Conservation (phyloP, 495 filamentous ascomycete genomes). For the Apiosordaria backusii region DNA sequence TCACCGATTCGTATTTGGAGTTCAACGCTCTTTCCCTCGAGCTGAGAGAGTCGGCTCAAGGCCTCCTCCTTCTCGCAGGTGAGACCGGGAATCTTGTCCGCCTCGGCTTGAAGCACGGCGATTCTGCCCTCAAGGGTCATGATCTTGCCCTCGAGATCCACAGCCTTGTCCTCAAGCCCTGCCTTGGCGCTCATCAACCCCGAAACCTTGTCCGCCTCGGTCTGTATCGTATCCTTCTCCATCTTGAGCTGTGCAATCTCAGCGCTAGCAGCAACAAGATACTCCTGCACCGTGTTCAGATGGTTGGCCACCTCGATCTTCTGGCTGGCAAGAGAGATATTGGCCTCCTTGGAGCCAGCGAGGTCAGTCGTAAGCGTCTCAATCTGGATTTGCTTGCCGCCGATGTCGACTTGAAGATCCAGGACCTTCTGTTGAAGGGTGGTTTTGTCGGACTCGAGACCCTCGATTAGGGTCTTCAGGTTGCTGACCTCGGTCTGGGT, state of each 20-base stretch:
- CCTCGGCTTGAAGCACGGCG: slow-evolving; percentile 25
- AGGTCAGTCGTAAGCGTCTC: slow-evolving; percentile 31
- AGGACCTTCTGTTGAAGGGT: slow-evolving; percentile 34
- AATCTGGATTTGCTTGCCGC: slow-evolving; percentile 23
- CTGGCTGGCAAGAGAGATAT: slow-evolving; percentile 31
- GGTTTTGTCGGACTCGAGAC: slow-evolving; percentile 36
- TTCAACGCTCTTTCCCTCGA: slow-evolving; percentile 24
- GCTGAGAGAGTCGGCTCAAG: slow-evolving; percentile 29
- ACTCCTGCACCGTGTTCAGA: slow-evolving; percentile 18
- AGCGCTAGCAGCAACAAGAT: slow-evolving; percentile 25
- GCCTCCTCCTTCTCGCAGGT: slow-evolving; percentile 27
- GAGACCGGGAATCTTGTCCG: slow-evolving; percentile 27
- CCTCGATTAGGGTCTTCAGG: slow-evolving; percentile 30
- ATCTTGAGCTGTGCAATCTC: slow-evolving; percentile 26
- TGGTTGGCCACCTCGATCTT: slow-evolving; percentile 29
- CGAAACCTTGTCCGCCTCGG: slow-evolving; percentile 30
- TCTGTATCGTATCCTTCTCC: slow-evolving; percentile 33
- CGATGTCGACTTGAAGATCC: slow-evolving; percentile 20
- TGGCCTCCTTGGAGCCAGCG: slow-evolving; percentile 31
- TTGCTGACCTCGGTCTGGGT: slow-evolving; percentile 19
- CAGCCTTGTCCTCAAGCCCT: slow-evolving; percentile 31
- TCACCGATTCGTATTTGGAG: slow-evolving; percentile 30
- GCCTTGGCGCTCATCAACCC: slow-evolving; percentile 16
- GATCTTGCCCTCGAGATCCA: slow-evolving; percentile 22
- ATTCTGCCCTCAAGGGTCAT: slow-evolving; percentile 23